These are phyloP conservation scores for Maudiozyma bulderi DNA, from an alignment of 805 yeast genomes.

Conservation along the genomic window DNA sequence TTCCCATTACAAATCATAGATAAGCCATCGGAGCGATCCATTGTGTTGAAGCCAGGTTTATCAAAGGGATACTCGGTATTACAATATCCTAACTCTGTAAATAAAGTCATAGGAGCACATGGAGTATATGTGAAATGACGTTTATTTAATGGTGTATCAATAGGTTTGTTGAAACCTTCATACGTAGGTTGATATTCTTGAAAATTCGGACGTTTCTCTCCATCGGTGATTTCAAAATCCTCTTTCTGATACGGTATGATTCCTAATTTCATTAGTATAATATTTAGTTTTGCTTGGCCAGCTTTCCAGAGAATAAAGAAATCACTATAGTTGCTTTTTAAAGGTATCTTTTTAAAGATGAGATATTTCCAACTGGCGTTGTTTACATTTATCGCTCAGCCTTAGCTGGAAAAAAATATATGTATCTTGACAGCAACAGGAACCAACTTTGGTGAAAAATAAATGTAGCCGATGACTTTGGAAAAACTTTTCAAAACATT, in stretches of 20 bases:
- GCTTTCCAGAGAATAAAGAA: no score
- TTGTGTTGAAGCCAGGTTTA: constrained; percentile 20
- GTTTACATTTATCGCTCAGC: neutral
- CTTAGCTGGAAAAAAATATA: neutral
- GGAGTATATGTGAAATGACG: constrained; percentile 75
- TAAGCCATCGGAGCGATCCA: constrained; percentile 58
- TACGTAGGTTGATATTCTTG: constrained; percentile 17
- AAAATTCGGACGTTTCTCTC: constrained; percentile 13
- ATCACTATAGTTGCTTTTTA: no score
- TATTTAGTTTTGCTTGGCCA: neutral
- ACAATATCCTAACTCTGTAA: constrained; percentile 50
- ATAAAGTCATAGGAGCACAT: constrained; percentile 59
- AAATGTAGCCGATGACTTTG: no score
- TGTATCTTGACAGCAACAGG: neutral
- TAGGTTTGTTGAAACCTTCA: constrained; percentile 28
- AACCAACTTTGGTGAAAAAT: no score
- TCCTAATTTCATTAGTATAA: constrained; percentile 19
- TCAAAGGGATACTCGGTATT: constrained; percentile 66
- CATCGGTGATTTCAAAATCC: constrained; percentile 14
- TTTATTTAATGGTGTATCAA: constrained; percentile 74
- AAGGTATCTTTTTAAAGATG: no score
- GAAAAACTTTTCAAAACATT: no score
- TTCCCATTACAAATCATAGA: constrained; percentile 30
- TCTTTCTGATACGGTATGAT: constrained; percentile 23
- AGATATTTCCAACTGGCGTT: no score